phyloP scores from a whole-genome alignment of 345 rosid species.

The Eutrema yunnanense region DNA sequence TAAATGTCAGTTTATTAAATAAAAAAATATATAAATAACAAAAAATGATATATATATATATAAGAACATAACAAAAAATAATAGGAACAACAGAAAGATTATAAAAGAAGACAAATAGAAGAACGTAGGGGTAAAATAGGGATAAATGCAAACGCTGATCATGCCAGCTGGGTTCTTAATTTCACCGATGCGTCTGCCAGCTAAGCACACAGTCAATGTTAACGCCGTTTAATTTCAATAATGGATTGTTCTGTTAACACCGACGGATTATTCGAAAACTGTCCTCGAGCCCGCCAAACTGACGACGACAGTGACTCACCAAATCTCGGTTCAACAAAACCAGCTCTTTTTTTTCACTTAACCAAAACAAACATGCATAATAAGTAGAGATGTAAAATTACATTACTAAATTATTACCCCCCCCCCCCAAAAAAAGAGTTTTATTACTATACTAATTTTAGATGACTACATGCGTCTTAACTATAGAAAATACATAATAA shows the following conservation, averaged over 20 bases:
- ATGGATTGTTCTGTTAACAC: constrained; percentile 19
- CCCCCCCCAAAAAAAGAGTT: no score
- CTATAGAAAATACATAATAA: no score
- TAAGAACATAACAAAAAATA: background rate
- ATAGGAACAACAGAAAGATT: background rate
- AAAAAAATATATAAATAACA: background rate
- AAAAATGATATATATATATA: background rate
- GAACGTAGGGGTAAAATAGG: background rate
- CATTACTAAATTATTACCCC: no score
- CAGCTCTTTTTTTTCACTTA: background rate
- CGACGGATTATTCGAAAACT: constrained; percentile 18
- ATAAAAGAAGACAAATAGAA: background rate
- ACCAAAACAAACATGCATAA: background rate
- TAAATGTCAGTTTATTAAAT: background rate
- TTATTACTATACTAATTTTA: no score
- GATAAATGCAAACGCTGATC: background rate
- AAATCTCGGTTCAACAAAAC: constrained; percentile 12
- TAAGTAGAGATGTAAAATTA: background rate
- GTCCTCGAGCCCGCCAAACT: constrained; percentile 24
- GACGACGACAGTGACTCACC: constrained; percentile 10
- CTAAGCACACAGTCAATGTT: constrained; percentile 15
- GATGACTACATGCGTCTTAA: no score
- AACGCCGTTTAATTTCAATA: constrained; percentile 11
- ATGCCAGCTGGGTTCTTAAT: constrained; percentile 20
- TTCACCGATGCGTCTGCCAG: constrained; percentile 11